Conservation (phyloP, 129 eudicot species). For the sunflower (Helianthus annuus) region HanXRQr2.0-SUNRISE NC_035440.2:61134267-61134766, state of each 20-base stretch:
- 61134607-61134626: not conserved
- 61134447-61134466: conserved; percentile 60
- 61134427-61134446: conserved; percentile 48
- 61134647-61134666: not conserved
- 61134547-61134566: conserved; percentile 51
- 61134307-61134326: conserved; percentile 28
- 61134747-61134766: not conserved
- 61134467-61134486: conserved; percentile 43
- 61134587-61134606: not conserved
- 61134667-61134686: not conserved
- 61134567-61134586: conserved; percentile 62
- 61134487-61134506: conserved; percentile 69
- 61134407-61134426: conserved; percentile 65
- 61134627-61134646: not conserved
- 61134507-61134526: conserved; percentile 75
- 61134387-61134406: conserved; percentile 56
- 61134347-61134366: conserved; percentile 72
- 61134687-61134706: not conserved
- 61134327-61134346: conserved; percentile 35
- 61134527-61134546: conserved; percentile 62
- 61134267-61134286: conserved; percentile 22
- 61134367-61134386: conserved; percentile 61
- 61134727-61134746: not conserved
- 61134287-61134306: conserved; percentile 8
- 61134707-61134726: too few relatives aligned